phyloP scores from a whole-genome alignment of 2,329 filamentous ascomycete species.

The Didymella pomorum region DNA sequence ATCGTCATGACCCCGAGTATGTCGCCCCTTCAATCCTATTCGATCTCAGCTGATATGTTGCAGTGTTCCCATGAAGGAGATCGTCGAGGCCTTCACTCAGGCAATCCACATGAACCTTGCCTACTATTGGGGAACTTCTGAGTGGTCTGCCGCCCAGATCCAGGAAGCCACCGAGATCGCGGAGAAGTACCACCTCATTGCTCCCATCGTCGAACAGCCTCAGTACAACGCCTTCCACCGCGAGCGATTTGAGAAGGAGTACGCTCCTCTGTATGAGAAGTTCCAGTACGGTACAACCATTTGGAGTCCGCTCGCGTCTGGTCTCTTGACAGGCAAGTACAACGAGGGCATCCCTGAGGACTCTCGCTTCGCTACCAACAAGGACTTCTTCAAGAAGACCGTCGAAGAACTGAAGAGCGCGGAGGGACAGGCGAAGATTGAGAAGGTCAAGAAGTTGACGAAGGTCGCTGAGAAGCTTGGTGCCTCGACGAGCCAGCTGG shows the following conservation, averaged over 20 bases:
- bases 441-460: slow-evolving; percentile 65
- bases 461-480: slow-evolving; percentile 60
- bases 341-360: slow-evolving; percentile 68
- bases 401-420: slow-evolving; percentile 60
- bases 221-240: slow-evolving; percentile 70
- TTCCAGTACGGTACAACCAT: slow-evolving; percentile 66
- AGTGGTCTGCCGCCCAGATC: slow-evolving; percentile 68
- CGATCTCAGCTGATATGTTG: slow-evolving; percentile 14
- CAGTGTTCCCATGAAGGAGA: slow-evolving; percentile 68
- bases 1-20: slow-evolving; percentile 63
- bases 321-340: slow-evolving; percentile 70
- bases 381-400: slow-evolving; percentile 65
- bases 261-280: slow-evolving; percentile 64
- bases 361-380: slow-evolving; percentile 67
- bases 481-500: slow-evolving; percentile 59
- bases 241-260: slow-evolving; percentile 69
- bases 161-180: slow-evolving; percentile 66
- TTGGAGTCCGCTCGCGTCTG: slow-evolving; percentile 63
- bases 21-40: slow-evolving; percentile 4
- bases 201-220: slow-evolving; percentile 62
- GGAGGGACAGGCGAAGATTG: slow-evolving; percentile 62
- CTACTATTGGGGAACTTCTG: slow-evolving; percentile 63
- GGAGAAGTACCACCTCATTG: slow-evolving; percentile 69
- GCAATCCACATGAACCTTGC: slow-evolving; percentile 64
- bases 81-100: slow-evolving; percentile 64